Percentiles rank a stretch among this genome's conserved stretches.
Evolutionary conservation across 2,329 filamentous ascomycete genomes (phyloP).

Genomic region (Hymenotorrendiella dingleyae): DNA sequence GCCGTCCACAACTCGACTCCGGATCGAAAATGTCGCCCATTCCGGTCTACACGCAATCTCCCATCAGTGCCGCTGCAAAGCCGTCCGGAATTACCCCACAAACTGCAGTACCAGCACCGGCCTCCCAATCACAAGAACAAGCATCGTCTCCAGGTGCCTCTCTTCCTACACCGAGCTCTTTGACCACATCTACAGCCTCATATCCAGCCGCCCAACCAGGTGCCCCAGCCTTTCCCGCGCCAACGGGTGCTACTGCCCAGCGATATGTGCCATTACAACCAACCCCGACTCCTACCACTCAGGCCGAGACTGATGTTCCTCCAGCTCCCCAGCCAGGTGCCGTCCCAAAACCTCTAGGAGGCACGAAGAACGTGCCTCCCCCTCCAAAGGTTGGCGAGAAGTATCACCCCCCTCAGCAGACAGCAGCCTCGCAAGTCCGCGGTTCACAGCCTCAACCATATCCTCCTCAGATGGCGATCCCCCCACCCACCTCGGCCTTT

Average conservation of each 20-base stretch:
- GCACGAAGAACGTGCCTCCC: conserved; percentile 38
- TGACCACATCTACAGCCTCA: conserved; percentile 27
- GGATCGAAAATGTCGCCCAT: conserved; percentile 64
- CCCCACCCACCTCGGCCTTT: conserved; percentile 39
- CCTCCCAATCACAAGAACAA: conserved; percentile 17
- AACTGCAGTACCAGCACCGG: conserved; percentile 29
- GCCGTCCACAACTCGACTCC: no score
- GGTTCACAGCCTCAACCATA: conserved; percentile 30
- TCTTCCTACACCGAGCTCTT: conserved; percentile 28
- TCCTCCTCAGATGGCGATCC: conserved; percentile 46
- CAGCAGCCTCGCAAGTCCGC: conserved; percentile 26
- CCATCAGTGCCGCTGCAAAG: conserved; percentile 49
- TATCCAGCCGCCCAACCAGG: conserved; percentile 42
- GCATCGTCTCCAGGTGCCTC: conserved; percentile 20
- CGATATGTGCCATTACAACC: conserved; percentile 35
- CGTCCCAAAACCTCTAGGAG: conserved; percentile 43
- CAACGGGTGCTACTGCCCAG: conserved; percentile 28
- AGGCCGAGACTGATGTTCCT: conserved; percentile 34
- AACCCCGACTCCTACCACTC: conserved; percentile 41
- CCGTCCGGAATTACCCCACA: conserved; percentile 43
- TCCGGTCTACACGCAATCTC: conserved; percentile 52
- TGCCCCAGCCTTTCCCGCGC: conserved; percentile 42
- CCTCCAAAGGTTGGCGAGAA: conserved; percentile 47
- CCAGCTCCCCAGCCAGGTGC: conserved; percentile 54
- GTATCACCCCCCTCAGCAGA: conserved; percentile 33